Conservation (phyloP, 805 yeast species). For the Lipomyces lipofer region DNA sequence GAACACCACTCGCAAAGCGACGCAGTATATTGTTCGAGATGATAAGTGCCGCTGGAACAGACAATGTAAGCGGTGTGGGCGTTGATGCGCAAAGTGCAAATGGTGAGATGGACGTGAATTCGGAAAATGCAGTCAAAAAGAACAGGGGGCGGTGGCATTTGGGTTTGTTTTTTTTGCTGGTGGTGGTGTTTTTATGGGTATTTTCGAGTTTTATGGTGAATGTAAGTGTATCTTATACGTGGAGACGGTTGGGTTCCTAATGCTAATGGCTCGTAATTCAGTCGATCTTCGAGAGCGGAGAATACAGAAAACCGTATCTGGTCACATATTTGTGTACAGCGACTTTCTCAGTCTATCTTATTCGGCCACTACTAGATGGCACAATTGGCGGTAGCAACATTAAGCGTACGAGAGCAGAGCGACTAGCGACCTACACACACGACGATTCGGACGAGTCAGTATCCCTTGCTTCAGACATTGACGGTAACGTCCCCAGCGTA, state of each 20-base stretch:
- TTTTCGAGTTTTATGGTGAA: slow-evolving; percentile 82
- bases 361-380: slow-evolving; percentile 51
- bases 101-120: too few species aligned
- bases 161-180: slow-evolving; percentile 20
- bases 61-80: too few species aligned
- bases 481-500: neutral
- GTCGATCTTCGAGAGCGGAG: slow-evolving; percentile 60
- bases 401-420: neutral
- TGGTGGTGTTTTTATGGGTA: slow-evolving; percentile 61
- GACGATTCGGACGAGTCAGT: slow-evolving; percentile 7
- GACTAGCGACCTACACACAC: neutral
- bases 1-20: slow-evolving; percentile 6
- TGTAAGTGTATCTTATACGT: slow-evolving; percentile 40
- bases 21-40: slow-evolving; percentile 1
- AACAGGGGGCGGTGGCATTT: slow-evolving; percentile 19
- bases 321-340: slow-evolving; percentile 91
- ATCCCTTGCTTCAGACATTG: neutral
- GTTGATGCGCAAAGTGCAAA: too few species aligned
- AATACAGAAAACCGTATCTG: slow-evolving; percentile 84
- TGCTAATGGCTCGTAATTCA: neutral
- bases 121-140: neutral
- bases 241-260: neutral
- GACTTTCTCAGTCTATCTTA: slow-evolving; percentile 73
- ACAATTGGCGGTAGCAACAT: slow-evolving; percentile 1
- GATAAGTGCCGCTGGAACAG: too few species aligned